phyloP scores from a whole-genome alignment of 1,284 basidiomycete genomes.

The Leucoagaricus sp. region DNA sequence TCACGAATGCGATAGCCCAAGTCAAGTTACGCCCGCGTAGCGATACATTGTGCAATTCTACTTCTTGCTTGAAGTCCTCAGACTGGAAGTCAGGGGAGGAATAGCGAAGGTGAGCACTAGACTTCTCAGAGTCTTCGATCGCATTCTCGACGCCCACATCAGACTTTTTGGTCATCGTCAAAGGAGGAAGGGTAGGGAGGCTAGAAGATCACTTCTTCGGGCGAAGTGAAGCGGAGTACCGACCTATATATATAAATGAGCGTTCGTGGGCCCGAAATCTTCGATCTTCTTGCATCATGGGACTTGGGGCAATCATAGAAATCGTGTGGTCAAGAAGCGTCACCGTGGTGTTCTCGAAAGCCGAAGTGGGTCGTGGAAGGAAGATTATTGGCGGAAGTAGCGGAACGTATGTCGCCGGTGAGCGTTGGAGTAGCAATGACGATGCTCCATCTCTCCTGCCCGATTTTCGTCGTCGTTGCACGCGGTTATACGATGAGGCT shows the following conservation, averaged over 20 bases:
- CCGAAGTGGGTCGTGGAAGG: not conserved
- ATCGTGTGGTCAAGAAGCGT: constrained; percentile 1
- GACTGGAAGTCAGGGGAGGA: constrained; percentile 19
- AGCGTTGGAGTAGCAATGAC: too few species aligned
- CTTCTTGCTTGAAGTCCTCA: constrained; percentile 29
- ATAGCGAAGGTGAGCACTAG: constrained; percentile 1
- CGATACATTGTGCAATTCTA: constrained; percentile 32
- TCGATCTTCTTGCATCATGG: not conserved
- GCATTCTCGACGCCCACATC: not conserved
- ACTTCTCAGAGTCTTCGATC: constrained; percentile 12
- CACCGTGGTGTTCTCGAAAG: constrained; percentile 5
- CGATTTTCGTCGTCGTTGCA: not conserved
- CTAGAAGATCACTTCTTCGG: not conserved
- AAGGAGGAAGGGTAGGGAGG: not conserved
- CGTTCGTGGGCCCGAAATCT: not conserved
- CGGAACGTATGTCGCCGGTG: too few species aligned
- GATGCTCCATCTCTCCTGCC: not conserved
- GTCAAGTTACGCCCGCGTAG: constrained; percentile 45
- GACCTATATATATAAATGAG: not conserved
- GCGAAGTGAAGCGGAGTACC: not conserved
- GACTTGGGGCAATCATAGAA: not conserved
- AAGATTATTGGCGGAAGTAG: not conserved
- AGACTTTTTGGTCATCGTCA: not conserved
- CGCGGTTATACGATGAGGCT: not conserved
- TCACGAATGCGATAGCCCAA: constrained; percentile 49